Conservation (phyloP, 2,329 filamentous ascomycete species). For the Chrysoporthe austroafricana region DNA sequence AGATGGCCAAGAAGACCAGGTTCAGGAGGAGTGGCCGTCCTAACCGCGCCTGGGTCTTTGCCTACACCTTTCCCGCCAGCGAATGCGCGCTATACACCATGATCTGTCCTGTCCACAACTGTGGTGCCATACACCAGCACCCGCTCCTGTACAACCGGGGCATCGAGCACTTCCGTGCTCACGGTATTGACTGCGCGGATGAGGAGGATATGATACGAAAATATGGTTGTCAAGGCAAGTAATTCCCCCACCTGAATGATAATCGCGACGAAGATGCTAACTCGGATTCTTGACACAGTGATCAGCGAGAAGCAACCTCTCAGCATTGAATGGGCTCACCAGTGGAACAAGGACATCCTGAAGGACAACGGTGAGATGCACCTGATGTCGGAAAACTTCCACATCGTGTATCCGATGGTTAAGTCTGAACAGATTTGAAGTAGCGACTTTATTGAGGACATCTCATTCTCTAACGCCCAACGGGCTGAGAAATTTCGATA, state of each 20-base stretch:
- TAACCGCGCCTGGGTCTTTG: slow-evolving; percentile 7
- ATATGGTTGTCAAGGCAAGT: background rate
- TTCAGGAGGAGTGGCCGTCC: background rate
- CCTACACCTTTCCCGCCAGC: background rate
- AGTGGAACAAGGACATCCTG: slow-evolving; percentile 5
- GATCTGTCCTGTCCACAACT: background rate
- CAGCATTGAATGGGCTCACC: background rate
- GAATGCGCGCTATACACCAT: background rate
- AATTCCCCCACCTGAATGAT: background rate
- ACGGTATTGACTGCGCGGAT: background rate
- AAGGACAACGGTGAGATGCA: background rate
- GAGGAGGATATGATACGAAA: background rate
- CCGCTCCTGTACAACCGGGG: background rate
- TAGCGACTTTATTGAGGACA: background rate
- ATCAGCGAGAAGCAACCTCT: background rate
- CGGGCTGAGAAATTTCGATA: background rate
- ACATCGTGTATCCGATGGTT: background rate
- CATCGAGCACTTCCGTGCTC: background rate
- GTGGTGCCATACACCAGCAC: background rate
- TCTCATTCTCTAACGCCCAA: background rate
- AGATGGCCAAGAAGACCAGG: slow-evolving; percentile 1
- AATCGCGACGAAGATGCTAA: background rate
- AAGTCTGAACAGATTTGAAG: background rate
- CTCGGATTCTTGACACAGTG: background rate
- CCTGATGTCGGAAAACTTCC: background rate